Conservation (phyloP, 805 yeast species). For the Yarrowia keelungensis region DNA sequence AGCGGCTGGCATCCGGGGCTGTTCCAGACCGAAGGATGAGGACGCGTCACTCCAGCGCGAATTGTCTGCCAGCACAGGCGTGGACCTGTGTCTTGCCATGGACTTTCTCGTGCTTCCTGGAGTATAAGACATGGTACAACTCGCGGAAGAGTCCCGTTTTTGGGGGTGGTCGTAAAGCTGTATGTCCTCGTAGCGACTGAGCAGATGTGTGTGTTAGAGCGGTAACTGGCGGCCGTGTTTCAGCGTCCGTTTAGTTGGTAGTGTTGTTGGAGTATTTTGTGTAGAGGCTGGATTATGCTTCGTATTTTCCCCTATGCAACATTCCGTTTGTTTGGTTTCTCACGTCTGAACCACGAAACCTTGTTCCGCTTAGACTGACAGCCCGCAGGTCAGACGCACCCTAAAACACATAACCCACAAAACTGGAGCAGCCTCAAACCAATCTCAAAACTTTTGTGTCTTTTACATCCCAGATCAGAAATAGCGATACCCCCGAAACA, state of each 20-base stretch:
- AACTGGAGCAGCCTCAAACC: background rate
- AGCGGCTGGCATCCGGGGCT: background rate
- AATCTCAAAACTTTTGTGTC: constrained; percentile 10
- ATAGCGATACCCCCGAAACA: background rate
- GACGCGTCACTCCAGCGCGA: background rate
- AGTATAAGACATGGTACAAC: constrained; percentile 1
- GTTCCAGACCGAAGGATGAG: background rate
- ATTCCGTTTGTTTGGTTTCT: constrained; percentile 6
- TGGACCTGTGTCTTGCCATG: constrained; percentile 21
- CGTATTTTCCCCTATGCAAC: background rate
- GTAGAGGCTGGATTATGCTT: no score
- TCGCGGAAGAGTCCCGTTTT: background rate
- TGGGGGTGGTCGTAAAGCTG: background rate
- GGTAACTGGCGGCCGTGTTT: background rate
- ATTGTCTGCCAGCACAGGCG: constrained; percentile 9
- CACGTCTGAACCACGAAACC: constrained; percentile 27
- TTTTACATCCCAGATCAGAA: no score
- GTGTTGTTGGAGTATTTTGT: background rate
- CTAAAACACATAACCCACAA: background rate
- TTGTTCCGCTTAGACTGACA: background rate
- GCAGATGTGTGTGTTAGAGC: background rate
- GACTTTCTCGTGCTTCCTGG: background rate
- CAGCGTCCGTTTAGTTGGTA: background rate
- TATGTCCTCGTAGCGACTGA: constrained; percentile 2
- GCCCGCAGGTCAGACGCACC: constrained; percentile 11